Percentiles rank a stretch among this genome's conserved stretches.
Evolutionary conservation across 2,329 filamentous ascomycete species (phyloP).

Genomic region (Mollisia scopiformis): DNA sequence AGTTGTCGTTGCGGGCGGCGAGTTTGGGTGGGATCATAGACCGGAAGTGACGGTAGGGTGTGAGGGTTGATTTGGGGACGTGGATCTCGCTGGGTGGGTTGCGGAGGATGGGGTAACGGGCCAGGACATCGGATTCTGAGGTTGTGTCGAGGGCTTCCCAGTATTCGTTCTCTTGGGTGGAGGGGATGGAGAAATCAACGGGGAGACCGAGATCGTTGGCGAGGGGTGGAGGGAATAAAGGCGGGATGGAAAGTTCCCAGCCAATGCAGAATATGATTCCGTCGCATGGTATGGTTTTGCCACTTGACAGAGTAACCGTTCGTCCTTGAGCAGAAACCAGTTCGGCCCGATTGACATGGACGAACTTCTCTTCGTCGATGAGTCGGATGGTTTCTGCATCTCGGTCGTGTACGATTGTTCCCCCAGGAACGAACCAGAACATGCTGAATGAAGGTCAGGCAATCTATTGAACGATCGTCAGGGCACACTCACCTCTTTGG

Average conservation of each 20-base stretch:
- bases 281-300: constrained; percentile 50
- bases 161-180: constrained; percentile 2
- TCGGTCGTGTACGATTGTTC: constrained; percentile 10
- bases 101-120: constrained; percentile 10
- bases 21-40: constrained; percentile 9
- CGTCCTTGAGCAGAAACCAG: constrained; percentile 4
- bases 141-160: constrained; percentile 9
- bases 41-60: constrained; percentile 13
- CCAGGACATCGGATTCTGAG: constrained; percentile 4
- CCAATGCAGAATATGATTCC: constrained; percentile 59
- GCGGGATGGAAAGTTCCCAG: constrained; percentile 45
- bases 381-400: constrained; percentile 14
- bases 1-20: constrained; percentile 11
- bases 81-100: constrained; percentile 6
- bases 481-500: constrained; percentile 6
- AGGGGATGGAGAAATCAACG: not conserved
- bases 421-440: constrained; percentile 16
- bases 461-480: no score
- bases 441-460: no score
- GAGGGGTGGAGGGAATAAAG: constrained; percentile 7
- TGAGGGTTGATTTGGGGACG: not conserved
- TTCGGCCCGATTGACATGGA: constrained; percentile 4
- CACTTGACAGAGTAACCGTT: constrained; percentile 45
- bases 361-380: constrained; percentile 12
- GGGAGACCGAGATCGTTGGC: constrained; percentile 13